These are phyloP conservation scores for Boletus huronensis DNA, from an alignment of 768 basidiomycete genomes.

Conservation along the genomic window DNA sequence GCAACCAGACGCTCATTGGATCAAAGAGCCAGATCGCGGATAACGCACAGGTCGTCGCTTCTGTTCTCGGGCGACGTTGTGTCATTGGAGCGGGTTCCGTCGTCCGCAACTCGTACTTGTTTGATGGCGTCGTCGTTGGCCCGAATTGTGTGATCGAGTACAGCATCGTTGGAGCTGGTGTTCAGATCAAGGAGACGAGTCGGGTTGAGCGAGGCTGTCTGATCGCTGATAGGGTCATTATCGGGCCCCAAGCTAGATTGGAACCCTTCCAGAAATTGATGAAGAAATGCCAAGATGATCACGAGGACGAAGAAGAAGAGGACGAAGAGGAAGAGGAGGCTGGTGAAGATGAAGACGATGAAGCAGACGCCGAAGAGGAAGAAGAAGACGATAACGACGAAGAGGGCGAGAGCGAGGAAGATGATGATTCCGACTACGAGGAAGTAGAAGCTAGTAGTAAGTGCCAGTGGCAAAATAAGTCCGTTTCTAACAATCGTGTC, in stretches of 20 bases:
- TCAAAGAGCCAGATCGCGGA: conserved; percentile 65
- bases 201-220: conserved; percentile 72
- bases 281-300: conserved; percentile 38
- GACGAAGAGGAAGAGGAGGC: conserved; percentile 17
- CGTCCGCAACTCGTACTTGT: conserved; percentile 77
- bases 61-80: conserved; percentile 77
- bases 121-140: conserved; percentile 72
- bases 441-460: conserved; percentile 64
- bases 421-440: conserved; percentile 61
- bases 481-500: neutral
- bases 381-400: conserved; percentile 30
- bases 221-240: conserved; percentile 73
- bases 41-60: conserved; percentile 60
- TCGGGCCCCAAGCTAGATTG: conserved; percentile 71
- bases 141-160: conserved; percentile 67
- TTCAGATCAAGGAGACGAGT: conserved; percentile 64
- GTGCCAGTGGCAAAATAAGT: conserved; percentile 21
- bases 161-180: conserved; percentile 79
- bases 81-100: conserved; percentile 66
- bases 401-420: conserved; percentile 29
- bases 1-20: conserved; percentile 84
- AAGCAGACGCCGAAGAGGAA: conserved; percentile 36
- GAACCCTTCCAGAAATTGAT: conserved; percentile 72
- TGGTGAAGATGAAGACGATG: conserved; percentile 23
- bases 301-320: conserved; percentile 31